Evolutionary conservation across 106 monocot species (phyloP), one percentile per base, ranked within the genome.

Genomic region (Phalaenopsis equestris): DNA sequence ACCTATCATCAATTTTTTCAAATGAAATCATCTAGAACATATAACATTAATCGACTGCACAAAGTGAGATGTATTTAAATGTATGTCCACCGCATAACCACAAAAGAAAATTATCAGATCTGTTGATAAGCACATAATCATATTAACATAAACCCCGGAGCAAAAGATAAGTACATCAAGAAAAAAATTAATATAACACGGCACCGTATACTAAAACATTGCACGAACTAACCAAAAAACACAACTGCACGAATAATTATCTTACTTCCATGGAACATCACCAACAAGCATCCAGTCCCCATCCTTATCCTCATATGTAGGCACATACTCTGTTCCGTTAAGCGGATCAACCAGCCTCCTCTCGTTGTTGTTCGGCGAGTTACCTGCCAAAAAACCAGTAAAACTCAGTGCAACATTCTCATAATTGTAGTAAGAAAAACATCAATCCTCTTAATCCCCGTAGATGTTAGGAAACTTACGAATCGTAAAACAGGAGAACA

Each of bases 221-320:
- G 37, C 38, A 70, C 12, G 68, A 12, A 36, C 38, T 38, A 8
- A 70, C 37, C 23, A 70, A 17, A 17, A n/a, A 18, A 19, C 38
- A 17, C 43, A 75, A 72, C 61, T 8, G 52, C 37, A 68, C 14
- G 11, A 14, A 70, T 45, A 77, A 37, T 15, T 19, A 23, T 82
- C 88, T 89, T 83, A 96, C 96, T 91, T 96, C 96, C 96, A 96
- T 10, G 96, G 96, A 52, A 96, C 96, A 76, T 96, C 96, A 2
- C 96, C 96, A 15, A 90, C 91, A 16, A 96, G 87, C 96, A 96
- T 96, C 96, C 96, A 96, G 82, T 96, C 96, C 7, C 96, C 96
- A 42, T 96, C 96, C 79, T 93, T 96, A 75, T 96, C 96, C 82
- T 96, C 91, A 18, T 96, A 96, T 19, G 96, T 96, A 0, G 96